A percentile compares a stretch with the other conserved stretches of the same genome.
These are phyloP conservation scores for Vitis hybrid DNA, from an alignment of 177 flowering plant genomes.

Conservation along the genomic window DNA sequence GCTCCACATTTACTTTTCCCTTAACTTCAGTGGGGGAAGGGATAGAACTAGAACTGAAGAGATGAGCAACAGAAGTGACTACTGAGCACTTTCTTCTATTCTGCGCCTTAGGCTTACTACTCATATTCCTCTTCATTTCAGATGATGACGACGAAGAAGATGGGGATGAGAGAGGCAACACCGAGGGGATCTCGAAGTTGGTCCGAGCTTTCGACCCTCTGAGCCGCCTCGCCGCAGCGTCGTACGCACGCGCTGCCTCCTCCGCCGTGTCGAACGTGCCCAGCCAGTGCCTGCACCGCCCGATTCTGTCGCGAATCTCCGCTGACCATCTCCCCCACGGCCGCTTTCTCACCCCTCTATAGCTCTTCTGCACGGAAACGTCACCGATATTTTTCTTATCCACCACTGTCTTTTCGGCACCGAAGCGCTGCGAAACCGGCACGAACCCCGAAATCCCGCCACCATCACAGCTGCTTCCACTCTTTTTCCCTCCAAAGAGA, in stretches of 20 bases:
- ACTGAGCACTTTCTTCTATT: slow-evolving; percentile 37
- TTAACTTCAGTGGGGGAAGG: background rate
- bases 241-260: slow-evolving; percentile 92
- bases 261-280: slow-evolving; percentile 93
- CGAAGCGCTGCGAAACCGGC: slow-evolving; percentile 4
- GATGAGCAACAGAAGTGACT: slow-evolving; percentile 61
- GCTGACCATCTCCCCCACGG: slow-evolving; percentile 98
- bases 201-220: slow-evolving; percentile 82
- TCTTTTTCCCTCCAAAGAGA: slow-evolving; percentile 43
- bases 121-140: slow-evolving; percentile 4
- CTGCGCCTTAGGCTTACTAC: slow-evolving; percentile 1
- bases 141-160: slow-evolving; percentile 23
- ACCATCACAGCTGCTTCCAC: too few species aligned
- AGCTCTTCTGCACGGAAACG: slow-evolving; percentile 36
- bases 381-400: background rate
- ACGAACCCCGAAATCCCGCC: background rate
- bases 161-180: slow-evolving; percentile 28
- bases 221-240: slow-evolving; percentile 78
- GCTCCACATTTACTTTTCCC: slow-evolving; percentile 26
- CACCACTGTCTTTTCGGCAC: background rate
- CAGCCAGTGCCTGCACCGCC: slow-evolving; percentile 90
- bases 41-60: slow-evolving; percentile 27
- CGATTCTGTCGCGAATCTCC: slow-evolving; percentile 84
- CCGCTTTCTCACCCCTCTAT: slow-evolving; percentile 78
- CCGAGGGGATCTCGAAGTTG: slow-evolving; percentile 64